These are phyloP conservation scores for Dactylonectria macrodidyma DNA, from an alignment of 2,329 filamentous ascomycete species.

Conservation along the genomic window DNA sequence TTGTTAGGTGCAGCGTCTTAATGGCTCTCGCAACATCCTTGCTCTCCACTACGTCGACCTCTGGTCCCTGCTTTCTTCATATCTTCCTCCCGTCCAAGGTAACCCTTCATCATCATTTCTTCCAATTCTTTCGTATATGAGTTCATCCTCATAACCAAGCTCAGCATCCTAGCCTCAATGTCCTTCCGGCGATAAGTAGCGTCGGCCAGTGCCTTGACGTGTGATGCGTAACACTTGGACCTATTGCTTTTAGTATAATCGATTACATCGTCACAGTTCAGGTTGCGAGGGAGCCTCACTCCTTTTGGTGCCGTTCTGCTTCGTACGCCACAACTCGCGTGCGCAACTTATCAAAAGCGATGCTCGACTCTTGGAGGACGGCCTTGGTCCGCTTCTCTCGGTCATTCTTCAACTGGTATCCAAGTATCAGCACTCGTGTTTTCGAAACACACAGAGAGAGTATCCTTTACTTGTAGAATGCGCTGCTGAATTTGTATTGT, in stretches of 20 bases:
- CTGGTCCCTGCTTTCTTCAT: slow-evolving; percentile 24
- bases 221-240: slow-evolving; percentile 28
- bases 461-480: slow-evolving; percentile 43
- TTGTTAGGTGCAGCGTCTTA: neutral
- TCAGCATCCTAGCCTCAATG: slow-evolving; percentile 49
- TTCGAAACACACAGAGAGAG: neutral
- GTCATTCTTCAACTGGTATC: slow-evolving; percentile 49
- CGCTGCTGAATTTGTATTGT: slow-evolving; percentile 48
- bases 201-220: slow-evolving; percentile 39
- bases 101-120: slow-evolving; percentile 49
- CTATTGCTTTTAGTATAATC: slow-evolving; percentile 29
- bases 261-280: too few species aligned
- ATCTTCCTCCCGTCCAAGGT: slow-evolving; percentile 47
- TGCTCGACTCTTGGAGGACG: slow-evolving; percentile 42
- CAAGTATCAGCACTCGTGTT: slow-evolving; percentile 4
- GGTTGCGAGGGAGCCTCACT: slow-evolving; percentile 31
- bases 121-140: slow-evolving; percentile 44
- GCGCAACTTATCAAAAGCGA: slow-evolving; percentile 46
- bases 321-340: slow-evolving; percentile 39
- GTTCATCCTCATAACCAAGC: slow-evolving; percentile 41
- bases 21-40: neutral
- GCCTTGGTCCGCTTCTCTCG: slow-evolving; percentile 47
- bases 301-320: slow-evolving; percentile 42
- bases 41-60: neutral
- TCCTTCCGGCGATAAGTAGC: slow-evolving; percentile 43